Conservation (phyloP, 164 flowering plant species). For the Nelumbo lutea region DNA sequence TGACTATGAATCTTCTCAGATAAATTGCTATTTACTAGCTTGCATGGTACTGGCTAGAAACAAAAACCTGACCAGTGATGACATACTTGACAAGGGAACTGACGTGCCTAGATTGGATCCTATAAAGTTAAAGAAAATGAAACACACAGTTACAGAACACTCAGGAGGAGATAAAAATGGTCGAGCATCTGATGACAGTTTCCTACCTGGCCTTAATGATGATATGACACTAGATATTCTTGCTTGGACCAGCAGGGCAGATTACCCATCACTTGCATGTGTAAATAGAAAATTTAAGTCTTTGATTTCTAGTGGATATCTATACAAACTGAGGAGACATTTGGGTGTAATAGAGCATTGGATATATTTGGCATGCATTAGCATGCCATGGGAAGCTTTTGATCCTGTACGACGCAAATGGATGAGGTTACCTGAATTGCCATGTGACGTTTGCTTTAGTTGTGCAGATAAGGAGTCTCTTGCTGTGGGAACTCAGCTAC, state of each 20-base stretch:
- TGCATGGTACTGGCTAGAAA: slow-evolving; percentile 13
- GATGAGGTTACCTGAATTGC: neutral
- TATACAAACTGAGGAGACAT: neutral
- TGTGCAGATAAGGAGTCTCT: neutral
- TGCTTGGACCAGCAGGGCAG: neutral
- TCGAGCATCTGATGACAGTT: neutral
- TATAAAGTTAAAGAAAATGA: slow-evolving; percentile 17
- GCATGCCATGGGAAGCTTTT: neutral
- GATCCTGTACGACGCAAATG: neutral
- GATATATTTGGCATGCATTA: neutral
- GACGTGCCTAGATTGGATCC: slow-evolving; percentile 8
- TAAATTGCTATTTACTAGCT: slow-evolving; percentile 14
- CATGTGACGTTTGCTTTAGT: neutral
- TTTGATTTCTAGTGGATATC: neutral
- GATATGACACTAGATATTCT: neutral
- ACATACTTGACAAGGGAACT: slow-evolving; percentile 12
- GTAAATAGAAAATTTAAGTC: neutral
- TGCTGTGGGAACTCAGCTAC: neutral
- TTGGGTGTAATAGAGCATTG: neutral
- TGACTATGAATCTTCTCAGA: slow-evolving; percentile 6
- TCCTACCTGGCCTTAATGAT: neutral
- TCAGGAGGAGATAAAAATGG: slow-evolving; percentile 2
- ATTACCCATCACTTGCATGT: neutral
- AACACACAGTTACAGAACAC: neutral
- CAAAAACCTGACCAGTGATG: slow-evolving; percentile 8